phyloP scores from a whole-genome alignment of 495 filamentous ascomycete genomes.

The Penicillium daleae region DNA sequence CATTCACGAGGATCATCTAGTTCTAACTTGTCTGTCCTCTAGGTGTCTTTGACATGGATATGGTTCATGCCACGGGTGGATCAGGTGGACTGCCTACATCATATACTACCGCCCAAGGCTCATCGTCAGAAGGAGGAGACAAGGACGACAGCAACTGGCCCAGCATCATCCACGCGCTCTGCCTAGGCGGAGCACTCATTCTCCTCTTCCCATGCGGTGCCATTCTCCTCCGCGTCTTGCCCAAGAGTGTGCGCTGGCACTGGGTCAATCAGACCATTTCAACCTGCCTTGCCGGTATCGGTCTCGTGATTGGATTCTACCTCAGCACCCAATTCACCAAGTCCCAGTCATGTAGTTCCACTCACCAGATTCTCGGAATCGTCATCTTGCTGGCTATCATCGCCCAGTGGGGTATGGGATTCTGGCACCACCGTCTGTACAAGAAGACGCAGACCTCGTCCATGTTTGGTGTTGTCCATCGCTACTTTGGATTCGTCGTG shows the following conservation, averaged over 20 bases:
- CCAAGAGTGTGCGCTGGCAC: slow-evolving; percentile 52
- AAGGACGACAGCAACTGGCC: slow-evolving; percentile 34
- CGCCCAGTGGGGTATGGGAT: slow-evolving; percentile 50
- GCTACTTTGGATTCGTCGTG: slow-evolving; percentile 56
- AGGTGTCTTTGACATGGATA: slow-evolving; percentile 58
- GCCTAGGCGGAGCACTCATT: slow-evolving; percentile 57
- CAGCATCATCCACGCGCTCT: slow-evolving; percentile 52
- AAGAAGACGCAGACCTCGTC: slow-evolving; percentile 47
- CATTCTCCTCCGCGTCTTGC: slow-evolving; percentile 50
- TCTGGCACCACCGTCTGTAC: slow-evolving; percentile 53
- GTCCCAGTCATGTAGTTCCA: slow-evolving; percentile 54
- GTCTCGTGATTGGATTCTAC: slow-evolving; percentile 53
- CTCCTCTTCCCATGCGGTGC: slow-evolving; percentile 59
- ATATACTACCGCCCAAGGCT: slow-evolving; percentile 24
- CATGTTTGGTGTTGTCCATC: slow-evolving; percentile 49
- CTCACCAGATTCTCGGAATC: slow-evolving; percentile 64
- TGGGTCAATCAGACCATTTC: slow-evolving; percentile 50
- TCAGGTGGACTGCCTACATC: slow-evolving; percentile 32
- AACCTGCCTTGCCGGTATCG: slow-evolving; percentile 47
- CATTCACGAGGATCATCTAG: background rate
- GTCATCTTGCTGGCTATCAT: slow-evolving; percentile 52
- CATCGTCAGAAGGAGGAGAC: slow-evolving; percentile 18
- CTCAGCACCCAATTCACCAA: slow-evolving; percentile 55
- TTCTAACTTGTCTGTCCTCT: background rate
- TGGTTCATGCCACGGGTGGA: slow-evolving; percentile 50